A percentile compares a stretch with the other conserved stretches of the same genome.
Evolutionary conservation across 2,329 filamentous ascomycete genomes (phyloP).

Genomic region (Didymosphaeria variabile): DNA sequence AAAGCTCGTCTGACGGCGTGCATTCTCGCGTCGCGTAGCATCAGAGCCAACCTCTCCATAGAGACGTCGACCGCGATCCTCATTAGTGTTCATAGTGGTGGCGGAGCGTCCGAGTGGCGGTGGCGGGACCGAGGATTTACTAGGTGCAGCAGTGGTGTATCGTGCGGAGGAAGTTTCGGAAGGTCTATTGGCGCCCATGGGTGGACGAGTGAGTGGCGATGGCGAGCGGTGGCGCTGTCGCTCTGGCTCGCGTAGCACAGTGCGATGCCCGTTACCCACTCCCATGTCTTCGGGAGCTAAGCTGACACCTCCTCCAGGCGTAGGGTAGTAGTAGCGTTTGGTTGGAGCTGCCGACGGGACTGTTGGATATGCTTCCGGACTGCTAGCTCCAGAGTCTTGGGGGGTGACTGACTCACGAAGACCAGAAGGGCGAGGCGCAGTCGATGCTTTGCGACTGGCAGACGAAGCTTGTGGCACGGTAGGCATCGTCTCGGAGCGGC

Average conservation of each 20-base stretch:
- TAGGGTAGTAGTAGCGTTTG: conserved; percentile 42
- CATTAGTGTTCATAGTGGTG: conserved; percentile 37
- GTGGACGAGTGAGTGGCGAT: conserved; percentile 42
- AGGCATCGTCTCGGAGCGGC: conserved; percentile 57
- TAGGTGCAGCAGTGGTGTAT: conserved; percentile 26
- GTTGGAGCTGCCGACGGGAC: conserved; percentile 33
- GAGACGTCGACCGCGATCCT: conserved; percentile 37
- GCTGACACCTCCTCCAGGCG: conserved; percentile 34
- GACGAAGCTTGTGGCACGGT: conserved; percentile 32
- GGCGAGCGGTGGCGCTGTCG: conserved; percentile 35
- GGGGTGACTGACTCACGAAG: conserved; percentile 40
- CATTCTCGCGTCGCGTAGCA: conserved; percentile 24
- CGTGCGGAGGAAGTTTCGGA: conserved; percentile 25
- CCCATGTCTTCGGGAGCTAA: conserved; percentile 33
- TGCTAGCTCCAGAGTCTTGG: conserved; percentile 35
- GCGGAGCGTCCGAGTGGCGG: conserved; percentile 35
- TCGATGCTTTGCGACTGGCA: conserved; percentile 38
- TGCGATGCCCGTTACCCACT: conserved; percentile 39
- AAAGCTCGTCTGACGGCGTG: conserved; percentile 40
- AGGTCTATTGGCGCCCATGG: conserved; percentile 44
- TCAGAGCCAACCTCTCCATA: conserved; percentile 38
- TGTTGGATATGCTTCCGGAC: conserved; percentile 36
- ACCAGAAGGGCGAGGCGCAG: conserved; percentile 34
- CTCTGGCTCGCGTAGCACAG: conserved; percentile 44
- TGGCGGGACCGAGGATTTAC: conserved; percentile 24